Evolutionary conservation across 1,139 yeast genomes (phyloP).

Genomic region (Pichia sorboxylosa): DNA sequence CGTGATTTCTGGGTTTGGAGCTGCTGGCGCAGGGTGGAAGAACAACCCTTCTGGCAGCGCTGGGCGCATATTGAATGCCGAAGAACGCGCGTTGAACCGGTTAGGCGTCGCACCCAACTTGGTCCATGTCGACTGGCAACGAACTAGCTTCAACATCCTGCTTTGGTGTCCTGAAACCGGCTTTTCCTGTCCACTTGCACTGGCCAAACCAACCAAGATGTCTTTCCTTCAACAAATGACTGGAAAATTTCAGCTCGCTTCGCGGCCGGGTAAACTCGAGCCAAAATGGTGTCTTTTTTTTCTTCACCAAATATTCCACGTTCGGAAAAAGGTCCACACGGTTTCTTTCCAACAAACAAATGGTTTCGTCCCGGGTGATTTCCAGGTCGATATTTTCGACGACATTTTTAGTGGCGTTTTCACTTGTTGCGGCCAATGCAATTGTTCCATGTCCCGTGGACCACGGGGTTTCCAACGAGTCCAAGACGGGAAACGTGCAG

Average conservation of each 20-base stretch:
- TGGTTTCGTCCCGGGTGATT: constrained; percentile 43
- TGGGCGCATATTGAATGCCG: constrained; percentile 28
- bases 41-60: constrained; percentile 26
- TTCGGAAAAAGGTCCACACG: no score
- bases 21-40: constrained; percentile 40
- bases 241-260: no score
- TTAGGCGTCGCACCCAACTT: constrained; percentile 24
- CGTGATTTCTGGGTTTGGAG: constrained; percentile 31
- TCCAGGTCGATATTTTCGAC: constrained; percentile 62
- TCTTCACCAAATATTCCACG: no score
- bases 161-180: constrained; percentile 21
- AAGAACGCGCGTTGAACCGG: constrained; percentile 25
- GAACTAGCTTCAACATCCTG: constrained; percentile 13
- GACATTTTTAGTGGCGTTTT: constrained; percentile 62
- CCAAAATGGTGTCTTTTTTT: no score
- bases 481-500: constrained; percentile 4
- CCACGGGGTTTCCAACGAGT: constrained; percentile 22
- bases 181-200: constrained; percentile 24
- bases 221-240: no score
- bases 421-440: constrained; percentile 60
- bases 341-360: no score
- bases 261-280: no score
- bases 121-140: constrained; percentile 16
- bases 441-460: constrained; percentile 70
- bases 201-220: constrained; percentile 8